Evolutionary conservation across 2,329 filamentous ascomycete species (phyloP).

Genomic region (Apiospora hydei): DNA sequence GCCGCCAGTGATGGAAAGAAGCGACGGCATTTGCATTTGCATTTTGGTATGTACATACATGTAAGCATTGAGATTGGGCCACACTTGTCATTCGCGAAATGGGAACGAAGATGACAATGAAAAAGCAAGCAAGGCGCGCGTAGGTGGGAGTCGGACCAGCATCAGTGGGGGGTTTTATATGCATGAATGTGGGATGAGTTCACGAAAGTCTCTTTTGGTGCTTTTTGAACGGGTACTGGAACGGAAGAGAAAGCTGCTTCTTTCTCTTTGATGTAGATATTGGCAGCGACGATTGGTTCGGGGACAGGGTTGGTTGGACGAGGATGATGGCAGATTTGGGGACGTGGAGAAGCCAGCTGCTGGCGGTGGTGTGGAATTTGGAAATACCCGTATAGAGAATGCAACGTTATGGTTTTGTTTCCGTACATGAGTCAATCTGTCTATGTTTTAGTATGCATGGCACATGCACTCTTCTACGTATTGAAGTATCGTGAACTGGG

Average conservation of each 20-base stretch:
- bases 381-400: constrained; percentile 35
- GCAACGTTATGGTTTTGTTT: constrained; percentile 19
- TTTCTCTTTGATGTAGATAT: neutral
- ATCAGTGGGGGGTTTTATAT: neutral
- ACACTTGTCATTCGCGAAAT: neutral
- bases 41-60: neutral
- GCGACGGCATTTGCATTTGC: neutral
- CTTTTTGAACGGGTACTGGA: neutral
- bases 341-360: too few species aligned
- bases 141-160: neutral
- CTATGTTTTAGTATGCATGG: too few species aligned
- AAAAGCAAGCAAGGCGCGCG: neutral
- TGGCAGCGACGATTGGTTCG: neutral
- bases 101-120: neutral
- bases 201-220: neutral
- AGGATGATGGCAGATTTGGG: neutral
- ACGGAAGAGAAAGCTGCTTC: neutral
- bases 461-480: too few species aligned
- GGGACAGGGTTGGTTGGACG: too few species aligned
- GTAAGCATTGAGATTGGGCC: neutral
- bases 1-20: neutral
- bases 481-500: neutral
- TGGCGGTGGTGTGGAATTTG: constrained; percentile 5
- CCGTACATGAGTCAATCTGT: neutral
- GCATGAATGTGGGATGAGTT: constrained; percentile 16